phyloP scores from a whole-genome alignment of 2,329 filamentous ascomycete species.

The Thelonectria olida region DNA sequence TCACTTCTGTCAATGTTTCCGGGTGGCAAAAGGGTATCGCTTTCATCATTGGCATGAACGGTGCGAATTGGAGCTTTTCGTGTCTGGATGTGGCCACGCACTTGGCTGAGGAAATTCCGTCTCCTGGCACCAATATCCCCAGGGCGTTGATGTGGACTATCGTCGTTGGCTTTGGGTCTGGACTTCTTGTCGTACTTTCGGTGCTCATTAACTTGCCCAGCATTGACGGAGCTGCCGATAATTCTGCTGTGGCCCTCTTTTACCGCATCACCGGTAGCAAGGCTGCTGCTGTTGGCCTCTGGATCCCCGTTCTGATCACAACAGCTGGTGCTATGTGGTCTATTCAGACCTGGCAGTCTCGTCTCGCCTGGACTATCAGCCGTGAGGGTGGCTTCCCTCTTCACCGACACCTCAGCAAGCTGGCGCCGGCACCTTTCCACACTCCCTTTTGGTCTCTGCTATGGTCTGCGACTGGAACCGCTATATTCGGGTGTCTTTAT shows the following conservation, averaged over 20 bases:
- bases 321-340: conserved; percentile 37
- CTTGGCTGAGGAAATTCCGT: conserved; percentile 42
- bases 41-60: conserved; percentile 42
- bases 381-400: conserved; percentile 39
- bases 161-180: conserved; percentile 32
- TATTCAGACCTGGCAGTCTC: conserved; percentile 43
- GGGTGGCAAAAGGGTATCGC: conserved; percentile 41
- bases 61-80: conserved; percentile 43
- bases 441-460: conserved; percentile 39
- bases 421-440: conserved; percentile 33
- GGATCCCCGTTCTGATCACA: conserved; percentile 34
- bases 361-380: conserved; percentile 41
- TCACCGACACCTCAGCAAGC: conserved; percentile 33
- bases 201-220: conserved; percentile 31
- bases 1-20: conserved; percentile 30
- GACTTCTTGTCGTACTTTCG: conserved; percentile 30
- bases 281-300: conserved; percentile 34
- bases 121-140: conserved; percentile 36
- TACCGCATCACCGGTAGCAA: conserved; percentile 36
- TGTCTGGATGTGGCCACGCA: conserved; percentile 42
- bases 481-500: conserved; percentile 41
- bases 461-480: conserved; percentile 34
- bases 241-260: conserved; percentile 34
- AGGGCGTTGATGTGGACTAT: conserved; percentile 38
- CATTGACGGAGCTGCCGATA: conserved; percentile 29